These are phyloP conservation scores for Trichoderma oligosporum DNA, from an alignment of 2,329 filamentous ascomycete genomes.

Conservation along the genomic window DNA sequence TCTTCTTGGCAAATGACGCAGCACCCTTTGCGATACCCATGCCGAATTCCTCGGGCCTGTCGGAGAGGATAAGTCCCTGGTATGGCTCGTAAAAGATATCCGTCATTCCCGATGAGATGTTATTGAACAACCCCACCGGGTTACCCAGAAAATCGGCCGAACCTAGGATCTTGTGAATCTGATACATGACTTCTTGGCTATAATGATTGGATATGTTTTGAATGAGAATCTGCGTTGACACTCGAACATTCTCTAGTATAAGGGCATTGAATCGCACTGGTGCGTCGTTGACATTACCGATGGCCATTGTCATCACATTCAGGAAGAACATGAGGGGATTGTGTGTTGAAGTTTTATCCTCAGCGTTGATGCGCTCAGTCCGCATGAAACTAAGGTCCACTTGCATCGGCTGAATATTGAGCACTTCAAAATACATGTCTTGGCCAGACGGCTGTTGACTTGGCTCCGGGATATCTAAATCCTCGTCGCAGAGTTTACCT, in stretches of 20 bases:
- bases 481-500: constrained; percentile 83
- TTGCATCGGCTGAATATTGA: constrained; percentile 98
- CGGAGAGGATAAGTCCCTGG: constrained; percentile 93
- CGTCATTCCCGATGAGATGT: constrained; percentile 91
- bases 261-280: constrained; percentile 90
- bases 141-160: constrained; percentile 98
- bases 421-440: constrained; percentile 95
- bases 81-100: constrained; percentile 99
- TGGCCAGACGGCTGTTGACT: constrained; percentile 78
- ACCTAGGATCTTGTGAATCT: constrained; percentile 95
- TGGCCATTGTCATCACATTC: constrained; percentile 98
- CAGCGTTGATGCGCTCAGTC: constrained; percentile 92
- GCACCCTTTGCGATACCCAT: constrained; percentile 95
- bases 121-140: constrained; percentile 96
- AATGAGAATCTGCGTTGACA: constrained; percentile 78
- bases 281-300: constrained; percentile 97
- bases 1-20: constrained; percentile 97
- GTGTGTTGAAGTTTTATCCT: constrained; percentile 83
- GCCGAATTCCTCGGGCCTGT: constrained; percentile 90
- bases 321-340: constrained; percentile 99
- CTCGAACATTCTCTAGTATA: constrained; percentile 89
- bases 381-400: constrained; percentile 95
- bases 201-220: constrained; percentile 92
- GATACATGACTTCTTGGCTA: constrained; percentile 90
- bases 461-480: constrained; percentile 87